phyloP scores from a whole-genome alignment of 2,329 filamentous ascomycete species.

The Nemania sp. region DNA sequence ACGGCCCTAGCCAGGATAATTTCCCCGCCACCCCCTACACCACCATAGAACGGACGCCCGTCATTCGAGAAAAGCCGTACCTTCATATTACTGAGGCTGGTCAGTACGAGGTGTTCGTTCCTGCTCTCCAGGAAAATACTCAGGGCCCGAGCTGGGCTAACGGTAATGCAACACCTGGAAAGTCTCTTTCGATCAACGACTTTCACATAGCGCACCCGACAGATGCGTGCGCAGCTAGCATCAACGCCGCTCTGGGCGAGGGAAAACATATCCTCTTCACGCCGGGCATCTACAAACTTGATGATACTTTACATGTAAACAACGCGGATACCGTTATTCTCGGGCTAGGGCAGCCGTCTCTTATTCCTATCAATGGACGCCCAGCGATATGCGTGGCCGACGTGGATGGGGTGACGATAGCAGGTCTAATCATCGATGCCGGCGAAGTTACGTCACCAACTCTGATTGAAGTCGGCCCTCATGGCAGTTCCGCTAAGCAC shows the following conservation, averaged over 20 bases:
- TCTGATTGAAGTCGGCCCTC: slow-evolving; percentile 49
- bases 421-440: slow-evolving; percentile 51
- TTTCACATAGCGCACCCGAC: slow-evolving; percentile 48
- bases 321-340: slow-evolving; percentile 48
- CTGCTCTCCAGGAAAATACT: slow-evolving; percentile 46
- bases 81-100: slow-evolving; percentile 43
- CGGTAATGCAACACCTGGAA: slow-evolving; percentile 44
- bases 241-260: slow-evolving; percentile 48
- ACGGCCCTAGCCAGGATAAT: slow-evolving; percentile 47
- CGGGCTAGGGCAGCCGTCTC: slow-evolving; percentile 50
- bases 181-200: slow-evolving; percentile 47
- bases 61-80: slow-evolving; percentile 52
- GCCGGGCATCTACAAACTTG: slow-evolving; percentile 50
- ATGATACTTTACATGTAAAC: slow-evolving; percentile 44
- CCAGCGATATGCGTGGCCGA: slow-evolving; percentile 48
- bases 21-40: slow-evolving; percentile 50
- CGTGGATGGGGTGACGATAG: slow-evolving; percentile 50
- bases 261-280: slow-evolving; percentile 51
- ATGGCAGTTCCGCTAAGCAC: slow-evolving; percentile 43
- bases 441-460: slow-evolving; percentile 44
- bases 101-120: slow-evolving; percentile 49
- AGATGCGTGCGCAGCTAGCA: slow-evolving; percentile 41
- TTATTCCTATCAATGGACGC: slow-evolving; percentile 46
- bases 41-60: slow-evolving; percentile 47
- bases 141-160: slow-evolving; percentile 49